Percentiles rank a stretch among this genome's conserved stretches.
Conservation (phyloP, 768 basidiomycete species). For the Dioszegia crocea region DNA sequence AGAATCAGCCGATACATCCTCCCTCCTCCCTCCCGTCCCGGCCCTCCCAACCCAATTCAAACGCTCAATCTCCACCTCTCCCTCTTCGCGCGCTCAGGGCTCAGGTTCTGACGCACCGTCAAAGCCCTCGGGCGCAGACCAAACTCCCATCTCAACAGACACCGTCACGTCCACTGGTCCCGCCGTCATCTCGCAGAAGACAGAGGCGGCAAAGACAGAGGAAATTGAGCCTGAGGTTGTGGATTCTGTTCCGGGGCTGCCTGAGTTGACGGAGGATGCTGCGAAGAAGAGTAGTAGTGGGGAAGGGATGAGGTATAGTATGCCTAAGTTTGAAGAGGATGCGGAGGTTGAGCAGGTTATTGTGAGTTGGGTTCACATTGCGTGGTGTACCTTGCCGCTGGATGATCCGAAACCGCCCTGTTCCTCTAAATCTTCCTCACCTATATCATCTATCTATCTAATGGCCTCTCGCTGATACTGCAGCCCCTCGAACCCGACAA, state of each 20-base stretch:
- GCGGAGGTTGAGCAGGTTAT: slow-evolving; percentile 41
- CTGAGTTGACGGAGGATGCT: slow-evolving; percentile 12
- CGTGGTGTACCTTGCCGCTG: too few relatives aligned
- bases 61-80: slow-evolving; percentile 7
- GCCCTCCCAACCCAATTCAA: slow-evolving; percentile 34
- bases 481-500: slow-evolving; percentile 64
- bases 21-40: slow-evolving; percentile 34
- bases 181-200: slow-evolving; percentile 18
- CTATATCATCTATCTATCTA: background rate
- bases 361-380: slow-evolving; percentile 20
- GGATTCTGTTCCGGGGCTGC: slow-evolving; percentile 43
- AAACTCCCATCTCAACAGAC: slow-evolving; percentile 6
- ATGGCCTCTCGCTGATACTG: background rate
- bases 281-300: slow-evolving; percentile 14
- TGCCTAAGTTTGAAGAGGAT: slow-evolving; percentile 21
- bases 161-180: slow-evolving; percentile 29
- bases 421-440: too few relatives aligned
- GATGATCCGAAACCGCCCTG: too few relatives aligned
- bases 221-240: slow-evolving; percentile 24
- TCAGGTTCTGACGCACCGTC: slow-evolving; percentile 10
- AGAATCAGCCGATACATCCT: slow-evolving; percentile 40
- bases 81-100: slow-evolving; percentile 3
- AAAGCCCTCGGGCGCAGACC: background rate
- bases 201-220: slow-evolving; percentile 25
- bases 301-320: slow-evolving; percentile 14